These are phyloP conservation scores for Epichloe elymi DNA, from an alignment of 2,329 filamentous ascomycete genomes.

Conservation along the genomic window DNA sequence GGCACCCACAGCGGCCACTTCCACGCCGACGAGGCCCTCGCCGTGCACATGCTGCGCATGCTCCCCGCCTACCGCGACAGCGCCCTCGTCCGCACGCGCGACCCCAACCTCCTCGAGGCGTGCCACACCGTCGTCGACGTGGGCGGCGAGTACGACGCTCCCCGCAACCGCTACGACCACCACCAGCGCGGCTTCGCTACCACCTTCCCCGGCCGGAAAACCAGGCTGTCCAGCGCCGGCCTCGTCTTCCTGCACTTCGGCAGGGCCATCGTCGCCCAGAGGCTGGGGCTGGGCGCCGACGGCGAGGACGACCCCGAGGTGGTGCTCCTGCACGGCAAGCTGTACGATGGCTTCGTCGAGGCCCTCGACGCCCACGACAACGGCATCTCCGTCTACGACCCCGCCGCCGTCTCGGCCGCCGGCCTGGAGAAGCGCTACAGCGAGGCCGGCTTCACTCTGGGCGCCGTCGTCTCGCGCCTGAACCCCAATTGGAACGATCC, in stretches of 20 bases:
- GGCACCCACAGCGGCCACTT: conserved; percentile 98
- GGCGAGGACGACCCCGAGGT: conserved; percentile 53
- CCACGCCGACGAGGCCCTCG: conserved; percentile 95
- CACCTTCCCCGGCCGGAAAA: conserved; percentile 70
- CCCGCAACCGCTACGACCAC: conserved; percentile 77
- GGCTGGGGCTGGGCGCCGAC: conserved; percentile 19
- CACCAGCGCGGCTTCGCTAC: conserved; percentile 86
- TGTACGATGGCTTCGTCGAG: conserved; percentile 90
- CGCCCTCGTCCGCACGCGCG: conserved; percentile 72
- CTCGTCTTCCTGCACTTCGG: conserved; percentile 96
- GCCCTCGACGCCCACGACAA: conserved; percentile 97
- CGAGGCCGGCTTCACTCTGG: conserved; percentile 70
- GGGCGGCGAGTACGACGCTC: conserved; percentile 81
- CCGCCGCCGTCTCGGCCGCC: conserved; percentile 51
- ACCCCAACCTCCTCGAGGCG: conserved; percentile 59
- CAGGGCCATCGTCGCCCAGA: conserved; percentile 59
- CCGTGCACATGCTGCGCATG: conserved; percentile 86
- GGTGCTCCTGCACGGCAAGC: conserved; percentile 65
- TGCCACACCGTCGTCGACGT: conserved; percentile 97
- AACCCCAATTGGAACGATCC: conserved; percentile 73
- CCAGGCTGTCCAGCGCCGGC: conserved; percentile 87
- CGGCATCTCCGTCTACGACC: conserved; percentile 73
- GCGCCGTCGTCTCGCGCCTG: conserved; percentile 66
- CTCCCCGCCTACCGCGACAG: conserved; percentile 69
- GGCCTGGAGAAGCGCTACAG: conserved; percentile 73